phyloP scores from a whole-genome alignment of 208 protist species.

The Leishmania lainsoni region DNA sequence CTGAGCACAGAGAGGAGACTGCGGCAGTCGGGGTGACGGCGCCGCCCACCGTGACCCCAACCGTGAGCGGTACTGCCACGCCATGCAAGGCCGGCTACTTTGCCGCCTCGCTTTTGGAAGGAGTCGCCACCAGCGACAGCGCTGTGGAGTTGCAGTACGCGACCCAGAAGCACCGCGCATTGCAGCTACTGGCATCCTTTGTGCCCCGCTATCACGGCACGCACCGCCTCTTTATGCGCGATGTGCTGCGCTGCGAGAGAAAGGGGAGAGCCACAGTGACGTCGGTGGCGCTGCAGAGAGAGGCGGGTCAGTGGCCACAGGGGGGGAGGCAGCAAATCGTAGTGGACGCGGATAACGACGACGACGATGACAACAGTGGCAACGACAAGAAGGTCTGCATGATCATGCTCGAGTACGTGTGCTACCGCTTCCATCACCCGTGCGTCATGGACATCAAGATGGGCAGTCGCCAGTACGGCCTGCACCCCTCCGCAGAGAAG shows the following conservation, averaged over 20 bases:
- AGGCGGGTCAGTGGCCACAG: neutral
- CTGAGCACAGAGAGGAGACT: neutral
- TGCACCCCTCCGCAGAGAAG: slow-evolving; percentile 71
- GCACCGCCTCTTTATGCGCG: slow-evolving; percentile 33
- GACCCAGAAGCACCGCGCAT: slow-evolving; percentile 40
- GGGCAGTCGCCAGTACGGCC: slow-evolving; percentile 82
- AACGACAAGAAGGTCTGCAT: slow-evolving; percentile 37
- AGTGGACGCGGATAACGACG: slow-evolving; percentile 19
- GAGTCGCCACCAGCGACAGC: slow-evolving; percentile 16
- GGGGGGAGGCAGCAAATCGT: neutral
- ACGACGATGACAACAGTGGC: slow-evolving; percentile 11
- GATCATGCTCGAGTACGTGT: slow-evolving; percentile 86
- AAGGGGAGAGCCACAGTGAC: neutral
- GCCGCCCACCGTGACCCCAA: neutral
- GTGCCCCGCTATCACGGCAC: slow-evolving; percentile 72
- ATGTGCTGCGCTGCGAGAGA: slow-evolving; percentile 27
- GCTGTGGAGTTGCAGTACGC: slow-evolving; percentile 26
- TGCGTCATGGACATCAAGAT: slow-evolving; percentile 91
- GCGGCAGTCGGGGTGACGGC: neutral
- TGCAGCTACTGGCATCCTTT: slow-evolving; percentile 67
- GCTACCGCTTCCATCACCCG: slow-evolving; percentile 68
- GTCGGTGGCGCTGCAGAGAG: neutral
- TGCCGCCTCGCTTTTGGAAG: slow-evolving; percentile 15
- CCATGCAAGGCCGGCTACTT: slow-evolving; percentile 32
- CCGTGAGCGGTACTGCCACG: slow-evolving; percentile 25